These are phyloP conservation scores for Cercospora beticola DNA, from an alignment of 2,329 filamentous ascomycete genomes.

Conservation along the genomic window DNA sequence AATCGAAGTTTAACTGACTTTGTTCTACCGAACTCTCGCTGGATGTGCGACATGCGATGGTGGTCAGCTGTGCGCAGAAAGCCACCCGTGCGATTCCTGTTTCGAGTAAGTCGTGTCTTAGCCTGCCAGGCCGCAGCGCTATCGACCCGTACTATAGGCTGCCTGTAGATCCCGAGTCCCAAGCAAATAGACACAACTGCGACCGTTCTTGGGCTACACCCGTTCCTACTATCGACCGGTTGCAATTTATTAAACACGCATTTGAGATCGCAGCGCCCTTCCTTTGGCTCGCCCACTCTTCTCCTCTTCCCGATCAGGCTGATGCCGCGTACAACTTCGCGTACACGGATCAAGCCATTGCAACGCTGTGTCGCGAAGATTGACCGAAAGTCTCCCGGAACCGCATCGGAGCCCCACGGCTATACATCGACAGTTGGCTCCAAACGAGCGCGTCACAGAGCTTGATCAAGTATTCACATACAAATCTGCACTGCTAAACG, in stretches of 20 bases:
- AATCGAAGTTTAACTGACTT: neutral
- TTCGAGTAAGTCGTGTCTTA: neutral
- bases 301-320: neutral
- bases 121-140: neutral
- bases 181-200: neutral
- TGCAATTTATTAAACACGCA: neutral
- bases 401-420: conserved; percentile 1
- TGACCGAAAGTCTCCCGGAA: neutral
- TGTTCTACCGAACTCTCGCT: neutral
- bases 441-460: neutral
- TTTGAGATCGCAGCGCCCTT: neutral
- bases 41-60: neutral
- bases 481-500: neutral
- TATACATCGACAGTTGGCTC: conserved; percentile 1
- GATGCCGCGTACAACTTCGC: neutral
- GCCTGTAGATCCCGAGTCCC: neutral
- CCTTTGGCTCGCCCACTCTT: neutral
- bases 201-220: neutral
- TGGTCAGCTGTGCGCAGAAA: neutral
- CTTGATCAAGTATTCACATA: neutral
- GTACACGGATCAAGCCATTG: conserved; percentile 2
- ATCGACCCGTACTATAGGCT: conserved; percentile 1
- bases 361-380: neutral
- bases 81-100: conserved; percentile 1
- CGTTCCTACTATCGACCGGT: neutral